Evolutionary conservation across 202 grass and related monocot genomes (phyloP).

Genomic region (Schoenoplectus tabernaemontani): DNA sequence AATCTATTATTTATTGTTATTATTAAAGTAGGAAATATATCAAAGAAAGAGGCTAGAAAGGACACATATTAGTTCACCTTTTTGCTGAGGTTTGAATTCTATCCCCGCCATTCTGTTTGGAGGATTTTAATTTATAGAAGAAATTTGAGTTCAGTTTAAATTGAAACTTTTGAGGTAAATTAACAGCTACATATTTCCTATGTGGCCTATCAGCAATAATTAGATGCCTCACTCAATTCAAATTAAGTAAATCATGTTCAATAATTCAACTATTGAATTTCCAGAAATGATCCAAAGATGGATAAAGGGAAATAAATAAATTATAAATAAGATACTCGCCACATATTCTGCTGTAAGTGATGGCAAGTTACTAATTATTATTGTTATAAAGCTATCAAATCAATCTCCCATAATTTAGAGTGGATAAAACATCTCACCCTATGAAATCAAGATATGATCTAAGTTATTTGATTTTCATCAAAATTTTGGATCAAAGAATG

Average conservation of each 20-base stretch:
- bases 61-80: conserved; percentile 9
- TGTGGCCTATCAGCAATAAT: neutral
- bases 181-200: neutral
- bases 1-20: too few relatives aligned
- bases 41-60: conserved; percentile 14
- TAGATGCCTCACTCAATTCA: neutral
- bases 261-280: neutral
- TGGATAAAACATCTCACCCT: too few relatives aligned
- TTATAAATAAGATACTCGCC: too few relatives aligned
- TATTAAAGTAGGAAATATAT: conserved; percentile 1
- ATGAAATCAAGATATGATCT: neutral
- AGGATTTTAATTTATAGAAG: neutral
- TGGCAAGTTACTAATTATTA: too few relatives aligned
- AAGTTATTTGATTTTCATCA: neutral
- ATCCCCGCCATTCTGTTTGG: neutral
- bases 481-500: too few relatives aligned
- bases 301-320: too few relatives aligned
- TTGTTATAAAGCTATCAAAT: too few relatives aligned
- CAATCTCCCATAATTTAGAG: too few relatives aligned
- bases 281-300: too few relatives aligned
- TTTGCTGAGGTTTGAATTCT: conserved; percentile 11
- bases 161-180: neutral
- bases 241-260: neutral
- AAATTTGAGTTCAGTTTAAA: too few relatives aligned
- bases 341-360: too few relatives aligned